Evolutionary conservation across 257 asterid species (phyloP).

Genomic region (Solanum pennellii): DNA sequence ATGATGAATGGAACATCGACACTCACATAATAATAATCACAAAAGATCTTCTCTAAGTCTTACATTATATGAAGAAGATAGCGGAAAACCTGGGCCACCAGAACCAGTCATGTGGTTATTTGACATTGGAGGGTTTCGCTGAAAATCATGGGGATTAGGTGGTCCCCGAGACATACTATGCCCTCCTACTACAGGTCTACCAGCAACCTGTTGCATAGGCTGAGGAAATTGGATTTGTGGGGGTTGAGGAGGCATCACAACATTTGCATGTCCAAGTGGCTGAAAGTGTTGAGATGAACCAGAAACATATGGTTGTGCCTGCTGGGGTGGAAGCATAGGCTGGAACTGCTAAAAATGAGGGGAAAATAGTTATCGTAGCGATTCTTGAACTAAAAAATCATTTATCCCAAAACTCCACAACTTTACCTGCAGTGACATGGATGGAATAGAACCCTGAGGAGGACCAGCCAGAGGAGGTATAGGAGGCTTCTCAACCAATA

Average conservation of each 20-base stretch:
- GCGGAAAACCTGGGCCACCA: conserved; percentile 51
- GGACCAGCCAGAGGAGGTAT: conserved; percentile 57
- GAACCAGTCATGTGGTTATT: conserved; percentile 48
- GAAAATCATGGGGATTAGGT: conserved; percentile 42
- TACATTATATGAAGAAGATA: conserved; percentile 45
- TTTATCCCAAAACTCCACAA: not conserved
- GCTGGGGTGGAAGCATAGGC: conserved; percentile 53
- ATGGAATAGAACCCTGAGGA: conserved; percentile 52
- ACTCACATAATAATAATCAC: not conserved
- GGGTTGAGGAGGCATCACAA: conserved; percentile 55
- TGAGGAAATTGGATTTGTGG: conserved; percentile 54
- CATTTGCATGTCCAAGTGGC: conserved; percentile 44
- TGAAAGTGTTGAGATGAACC: conserved; percentile 67
- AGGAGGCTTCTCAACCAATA: conserved; percentile 34
- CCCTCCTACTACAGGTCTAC: conserved; percentile 37
- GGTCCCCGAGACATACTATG: conserved; percentile 48
- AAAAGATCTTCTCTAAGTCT: not conserved
- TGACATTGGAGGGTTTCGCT: conserved; percentile 26
- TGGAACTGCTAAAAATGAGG: conserved; percentile 40
- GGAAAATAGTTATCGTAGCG: not conserved
- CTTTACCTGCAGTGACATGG: conserved; percentile 75
- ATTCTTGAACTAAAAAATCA: not conserved
- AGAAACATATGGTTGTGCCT: conserved; percentile 40
- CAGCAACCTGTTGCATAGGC: conserved; percentile 42
- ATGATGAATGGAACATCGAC: not conserved